A percentile compares a stretch with the other conserved stretches of the same genome.
These are phyloP conservation scores for Phallus indusiatus DNA, from an alignment of 768 basidiomycete species.

Conservation along the genomic window DNA sequence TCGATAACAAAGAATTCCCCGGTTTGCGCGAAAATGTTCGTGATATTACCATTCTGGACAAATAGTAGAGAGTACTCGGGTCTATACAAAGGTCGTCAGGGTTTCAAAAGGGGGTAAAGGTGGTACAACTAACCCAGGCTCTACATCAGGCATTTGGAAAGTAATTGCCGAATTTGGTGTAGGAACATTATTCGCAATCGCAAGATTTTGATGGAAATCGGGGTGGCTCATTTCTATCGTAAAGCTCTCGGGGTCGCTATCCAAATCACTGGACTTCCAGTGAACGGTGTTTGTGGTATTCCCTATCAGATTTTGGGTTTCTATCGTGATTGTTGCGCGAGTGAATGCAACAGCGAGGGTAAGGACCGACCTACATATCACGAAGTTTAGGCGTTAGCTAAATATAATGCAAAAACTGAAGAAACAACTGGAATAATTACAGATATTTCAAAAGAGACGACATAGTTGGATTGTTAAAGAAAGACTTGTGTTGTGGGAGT, in stretches of 20 bases:
- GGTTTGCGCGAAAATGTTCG: not conserved
- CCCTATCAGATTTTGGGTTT: not conserved
- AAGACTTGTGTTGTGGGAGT: not conserved
- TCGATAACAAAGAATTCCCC: not conserved
- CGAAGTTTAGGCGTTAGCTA: not conserved
- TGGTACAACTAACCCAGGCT: not conserved
- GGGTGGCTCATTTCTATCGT: not conserved
- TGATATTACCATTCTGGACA: conserved; percentile 2
- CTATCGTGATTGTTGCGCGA: conserved; percentile 3
- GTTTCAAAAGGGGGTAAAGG: not conserved
- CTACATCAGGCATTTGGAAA: not conserved
- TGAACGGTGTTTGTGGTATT: not conserved
- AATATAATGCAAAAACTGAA: not conserved
- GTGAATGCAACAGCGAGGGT: conserved; percentile 1
- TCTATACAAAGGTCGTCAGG: not conserved
- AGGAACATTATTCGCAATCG: conserved; percentile 5
- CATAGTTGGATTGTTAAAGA: not conserved
- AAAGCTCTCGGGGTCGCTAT: not conserved
- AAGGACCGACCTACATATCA: not conserved
- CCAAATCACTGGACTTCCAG: conserved; percentile 2
- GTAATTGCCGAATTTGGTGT: not conserved
- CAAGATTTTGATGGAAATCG: not conserved
- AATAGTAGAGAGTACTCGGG: not conserved
- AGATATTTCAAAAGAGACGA: not conserved
- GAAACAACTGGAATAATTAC: not conserved